phyloP scores from a whole-genome alignment of 192 early-diverging fungal species.

The Coemansia sp. region DNA sequence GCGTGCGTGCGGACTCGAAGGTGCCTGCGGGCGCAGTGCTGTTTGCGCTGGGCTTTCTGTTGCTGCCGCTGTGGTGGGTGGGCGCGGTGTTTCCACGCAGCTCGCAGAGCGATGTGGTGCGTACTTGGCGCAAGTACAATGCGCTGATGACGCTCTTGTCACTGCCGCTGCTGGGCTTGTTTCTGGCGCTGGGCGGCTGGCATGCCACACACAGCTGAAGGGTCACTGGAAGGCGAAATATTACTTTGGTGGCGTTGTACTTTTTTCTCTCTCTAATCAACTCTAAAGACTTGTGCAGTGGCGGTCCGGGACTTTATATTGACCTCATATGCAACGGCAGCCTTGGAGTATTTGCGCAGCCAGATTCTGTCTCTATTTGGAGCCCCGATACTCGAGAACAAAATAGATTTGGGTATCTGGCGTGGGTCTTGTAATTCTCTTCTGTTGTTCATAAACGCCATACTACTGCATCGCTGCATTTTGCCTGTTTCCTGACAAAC shows the following conservation, averaged over 20 bases:
- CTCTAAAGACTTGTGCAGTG: not conserved
- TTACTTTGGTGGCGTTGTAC: not conserved
- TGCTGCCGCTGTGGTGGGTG: conserved; percentile 54
- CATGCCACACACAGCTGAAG: conserved; percentile 35
- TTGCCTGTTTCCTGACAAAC: no score
- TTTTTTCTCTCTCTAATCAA: not conserved
- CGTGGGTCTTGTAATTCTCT: no score
- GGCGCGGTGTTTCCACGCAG: conserved; percentile 44
- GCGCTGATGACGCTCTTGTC: conserved; percentile 51
- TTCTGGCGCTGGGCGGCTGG: conserved; percentile 53
- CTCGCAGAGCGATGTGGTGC: conserved; percentile 22
- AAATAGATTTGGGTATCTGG: no score
- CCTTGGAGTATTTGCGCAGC: no score
- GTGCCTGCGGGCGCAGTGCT: conserved; percentile 40
- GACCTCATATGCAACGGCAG: not conserved
- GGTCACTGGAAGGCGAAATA: not conserved
- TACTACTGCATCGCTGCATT: no score
- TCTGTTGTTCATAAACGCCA: no score
- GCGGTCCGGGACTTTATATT: no score
- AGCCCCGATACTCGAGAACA: no score
- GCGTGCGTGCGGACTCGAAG: conserved; percentile 10
- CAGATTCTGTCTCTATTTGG: no score
- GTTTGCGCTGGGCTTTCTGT: conserved; percentile 43
- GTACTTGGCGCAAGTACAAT: conserved; percentile 55
- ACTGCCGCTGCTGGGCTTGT: conserved; percentile 46